phyloP scores from a whole-genome alignment of 2,329 filamentous ascomycete species.

The Venturia pyrina region DNA sequence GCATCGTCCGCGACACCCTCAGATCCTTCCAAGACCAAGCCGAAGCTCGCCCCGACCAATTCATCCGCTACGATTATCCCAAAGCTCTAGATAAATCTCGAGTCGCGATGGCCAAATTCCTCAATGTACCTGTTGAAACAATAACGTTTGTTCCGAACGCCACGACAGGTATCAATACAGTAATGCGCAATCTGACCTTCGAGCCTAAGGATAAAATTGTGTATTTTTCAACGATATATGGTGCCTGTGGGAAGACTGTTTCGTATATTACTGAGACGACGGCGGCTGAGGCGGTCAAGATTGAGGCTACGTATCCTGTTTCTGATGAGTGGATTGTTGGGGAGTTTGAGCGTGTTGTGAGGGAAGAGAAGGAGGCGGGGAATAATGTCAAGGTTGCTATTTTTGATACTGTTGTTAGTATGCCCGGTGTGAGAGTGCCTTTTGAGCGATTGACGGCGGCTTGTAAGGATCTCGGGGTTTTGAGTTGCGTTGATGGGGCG shows the following conservation, averaged over 20 bases:
- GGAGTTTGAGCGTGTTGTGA: slow-evolving; percentile 51
- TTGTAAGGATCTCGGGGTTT: slow-evolving; percentile 56
- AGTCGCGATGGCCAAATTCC: slow-evolving; percentile 50
- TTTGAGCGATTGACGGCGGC: slow-evolving; percentile 56
- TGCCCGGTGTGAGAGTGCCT: slow-evolving; percentile 71
- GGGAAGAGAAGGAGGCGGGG: slow-evolving; percentile 41
- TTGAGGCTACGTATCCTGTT: slow-evolving; percentile 58
- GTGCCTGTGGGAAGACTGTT: slow-evolving; percentile 64
- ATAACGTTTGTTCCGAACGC: slow-evolving; percentile 76
- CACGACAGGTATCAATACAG: slow-evolving; percentile 65
- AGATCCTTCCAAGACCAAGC: slow-evolving; percentile 54
- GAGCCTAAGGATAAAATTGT: slow-evolving; percentile 63
- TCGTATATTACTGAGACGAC: slow-evolving; percentile 62
- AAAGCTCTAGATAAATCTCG: slow-evolving; percentile 54
- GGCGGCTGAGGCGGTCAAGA: slow-evolving; percentile 38
- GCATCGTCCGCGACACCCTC: slow-evolving; percentile 47
- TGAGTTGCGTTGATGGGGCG: slow-evolving; percentile 74
- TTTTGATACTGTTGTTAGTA: slow-evolving; percentile 71
- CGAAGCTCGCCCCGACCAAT: slow-evolving; percentile 64
- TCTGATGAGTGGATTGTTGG: slow-evolving; percentile 56
- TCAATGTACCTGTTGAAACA: slow-evolving; percentile 56
- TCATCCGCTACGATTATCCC: slow-evolving; percentile 61
- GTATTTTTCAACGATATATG: slow-evolving; percentile 71
- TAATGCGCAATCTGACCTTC: slow-evolving; percentile 67
- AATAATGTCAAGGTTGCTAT: slow-evolving; percentile 57